These are phyloP conservation scores for Nakazawaea ishiwadae DNA, from an alignment of 805 yeast genomes.

Conservation along the genomic window DNA sequence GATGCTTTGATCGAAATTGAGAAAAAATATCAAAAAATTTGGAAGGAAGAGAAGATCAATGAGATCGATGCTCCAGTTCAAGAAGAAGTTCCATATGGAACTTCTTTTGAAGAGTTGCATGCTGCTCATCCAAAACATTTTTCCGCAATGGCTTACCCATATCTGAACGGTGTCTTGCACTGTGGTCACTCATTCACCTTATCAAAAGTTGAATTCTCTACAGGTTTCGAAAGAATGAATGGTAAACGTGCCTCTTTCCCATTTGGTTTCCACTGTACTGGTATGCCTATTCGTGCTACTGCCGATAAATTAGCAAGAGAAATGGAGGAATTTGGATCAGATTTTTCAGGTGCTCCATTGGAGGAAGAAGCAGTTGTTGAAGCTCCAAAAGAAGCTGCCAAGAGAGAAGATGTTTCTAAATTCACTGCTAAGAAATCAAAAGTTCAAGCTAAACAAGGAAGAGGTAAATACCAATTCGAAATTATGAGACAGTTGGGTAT, in stretches of 20 bases:
- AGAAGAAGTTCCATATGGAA: constrained; percentile 54
- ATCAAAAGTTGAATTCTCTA: constrained; percentile 87
- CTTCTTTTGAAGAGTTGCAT: constrained; percentile 65
- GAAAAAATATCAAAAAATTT: constrained; percentile 76
- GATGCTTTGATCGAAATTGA: constrained; percentile 89
- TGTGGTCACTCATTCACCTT: constrained; percentile 97
- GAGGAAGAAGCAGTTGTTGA: constrained; percentile 45
- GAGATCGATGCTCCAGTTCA: constrained; percentile 84
- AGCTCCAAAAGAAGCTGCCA: constrained; percentile 27
- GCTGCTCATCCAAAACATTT: constrained; percentile 80
- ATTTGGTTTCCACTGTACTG: constrained; percentile 98
- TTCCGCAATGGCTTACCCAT: constrained; percentile 96
- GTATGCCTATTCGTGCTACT: constrained; percentile 95
- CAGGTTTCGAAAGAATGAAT: constrained; percentile 92
- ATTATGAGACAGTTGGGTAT: constrained; percentile 95
- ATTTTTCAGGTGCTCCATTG: constrained; percentile 64
- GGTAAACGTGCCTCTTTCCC: constrained; percentile 94
- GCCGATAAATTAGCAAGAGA: constrained; percentile 95
- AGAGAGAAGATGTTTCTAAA: constrained; percentile 78
- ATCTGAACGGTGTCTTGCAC: constrained; percentile 97
- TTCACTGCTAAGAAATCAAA: constrained; percentile 91
- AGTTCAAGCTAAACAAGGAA: constrained; percentile 90
- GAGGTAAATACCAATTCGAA: constrained; percentile 92
- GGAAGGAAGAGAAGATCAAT: constrained; percentile 84
- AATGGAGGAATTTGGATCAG: constrained; percentile 82